Evolutionary conservation across 257 asterid species (phyloP).

Genomic region (Nicotiana otophora): DNA sequence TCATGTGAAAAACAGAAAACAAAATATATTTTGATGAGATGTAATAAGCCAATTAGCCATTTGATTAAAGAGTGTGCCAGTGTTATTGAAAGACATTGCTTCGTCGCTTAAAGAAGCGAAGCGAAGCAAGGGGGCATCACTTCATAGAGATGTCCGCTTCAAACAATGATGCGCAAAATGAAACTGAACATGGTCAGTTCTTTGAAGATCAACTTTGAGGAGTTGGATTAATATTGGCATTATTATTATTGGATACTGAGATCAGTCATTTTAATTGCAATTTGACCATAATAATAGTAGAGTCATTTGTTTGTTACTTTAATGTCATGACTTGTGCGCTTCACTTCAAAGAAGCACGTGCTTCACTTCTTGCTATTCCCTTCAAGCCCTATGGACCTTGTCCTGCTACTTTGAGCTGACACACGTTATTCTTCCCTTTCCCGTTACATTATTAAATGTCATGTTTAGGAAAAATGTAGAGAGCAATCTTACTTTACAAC

Average conservation of each 20-base stretch:
- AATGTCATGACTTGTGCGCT: not conserved
- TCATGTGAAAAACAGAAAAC: constrained; percentile 7
- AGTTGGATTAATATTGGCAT: not conserved
- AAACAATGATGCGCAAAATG: not conserved
- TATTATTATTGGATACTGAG: not conserved
- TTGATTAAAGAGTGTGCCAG: not conserved
- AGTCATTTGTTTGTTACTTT: not conserved
- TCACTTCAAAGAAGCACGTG: not conserved
- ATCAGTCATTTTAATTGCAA: not conserved
- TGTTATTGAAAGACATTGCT: not conserved
- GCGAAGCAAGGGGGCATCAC: not conserved
- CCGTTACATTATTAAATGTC: not conserved
- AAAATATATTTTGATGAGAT: not conserved
- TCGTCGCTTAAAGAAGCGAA: not conserved
- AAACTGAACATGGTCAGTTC: not conserved
- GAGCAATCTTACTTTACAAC: not conserved
- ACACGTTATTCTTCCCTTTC: not conserved
- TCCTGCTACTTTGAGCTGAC: constrained; percentile 4
- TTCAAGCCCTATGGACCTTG: not conserved
- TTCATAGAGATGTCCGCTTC: not conserved
- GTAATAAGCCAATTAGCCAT: not conserved
- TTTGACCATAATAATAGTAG: not conserved
- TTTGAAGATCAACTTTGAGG: not conserved
- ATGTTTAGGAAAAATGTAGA: not conserved
- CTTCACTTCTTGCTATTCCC: not conserved